phyloP scores from a whole-genome alignment of 331 rosid species.

The Stylosanthes scabra region DNA sequence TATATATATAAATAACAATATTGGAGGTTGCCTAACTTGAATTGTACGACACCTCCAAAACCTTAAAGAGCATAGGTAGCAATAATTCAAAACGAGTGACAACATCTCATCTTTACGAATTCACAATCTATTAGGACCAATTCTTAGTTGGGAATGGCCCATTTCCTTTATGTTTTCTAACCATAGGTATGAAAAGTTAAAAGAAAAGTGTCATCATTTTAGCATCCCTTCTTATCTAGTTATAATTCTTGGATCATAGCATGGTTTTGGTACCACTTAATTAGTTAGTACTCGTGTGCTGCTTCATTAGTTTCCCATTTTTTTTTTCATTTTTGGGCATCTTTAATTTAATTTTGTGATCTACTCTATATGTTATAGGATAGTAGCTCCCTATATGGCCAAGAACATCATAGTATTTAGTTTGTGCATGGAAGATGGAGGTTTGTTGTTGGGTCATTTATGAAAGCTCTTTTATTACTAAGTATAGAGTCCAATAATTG shows the following conservation, averaged over 20 bases:
- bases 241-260: too few relatives aligned
- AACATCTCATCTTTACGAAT: not conserved
- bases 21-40: not conserved
- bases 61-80: not conserved
- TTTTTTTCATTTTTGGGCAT: not conserved
- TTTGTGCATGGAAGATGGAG: not conserved
- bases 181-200: not conserved
- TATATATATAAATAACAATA: not conserved
- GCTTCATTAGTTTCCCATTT: not conserved
- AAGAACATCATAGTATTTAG: not conserved
- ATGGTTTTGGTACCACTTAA: not conserved
- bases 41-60: not conserved
- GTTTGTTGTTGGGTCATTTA: conserved; percentile 20
- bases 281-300: not conserved
- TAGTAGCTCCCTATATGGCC: not conserved
- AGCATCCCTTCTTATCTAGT: not conserved
- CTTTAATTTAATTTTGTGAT: too few relatives aligned
- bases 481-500: not conserved
- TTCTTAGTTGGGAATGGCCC: conserved; percentile 9
- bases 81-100: conserved; percentile 12
- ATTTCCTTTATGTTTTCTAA: not conserved
- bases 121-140: not conserved
- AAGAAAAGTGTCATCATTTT: not conserved
- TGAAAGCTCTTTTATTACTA: not conserved
- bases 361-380: not conserved